These are phyloP conservation scores for Colletotrichum shisoi DNA, from an alignment of 2,329 filamentous ascomycete species.

Conservation along the genomic window DNA sequence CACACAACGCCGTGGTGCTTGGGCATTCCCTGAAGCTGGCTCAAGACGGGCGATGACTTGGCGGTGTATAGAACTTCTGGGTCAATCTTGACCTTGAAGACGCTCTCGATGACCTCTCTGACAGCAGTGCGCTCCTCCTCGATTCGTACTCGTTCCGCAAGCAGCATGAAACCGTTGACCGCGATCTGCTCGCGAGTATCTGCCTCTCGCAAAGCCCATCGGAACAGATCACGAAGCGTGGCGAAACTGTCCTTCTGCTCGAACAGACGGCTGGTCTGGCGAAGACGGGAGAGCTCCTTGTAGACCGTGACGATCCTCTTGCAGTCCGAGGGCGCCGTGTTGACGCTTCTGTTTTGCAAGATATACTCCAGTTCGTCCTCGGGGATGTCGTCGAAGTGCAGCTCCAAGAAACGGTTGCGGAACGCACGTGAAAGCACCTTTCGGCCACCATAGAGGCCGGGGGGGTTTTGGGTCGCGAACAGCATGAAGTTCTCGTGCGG, in stretches of 20 bases:
- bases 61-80: conserved; percentile 75
- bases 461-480: conserved; percentile 96
- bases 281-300: conserved; percentile 85
- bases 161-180: conserved; percentile 91
- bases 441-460: conserved; percentile 91
- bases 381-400: conserved; percentile 98
- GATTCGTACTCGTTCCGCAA: conserved; percentile 94
- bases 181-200: conserved; percentile 89
- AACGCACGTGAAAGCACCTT: conserved; percentile 95
- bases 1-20: conserved; percentile 79
- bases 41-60: conserved; percentile 64
- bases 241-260: conserved; percentile 98
- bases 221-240: conserved; percentile 91
- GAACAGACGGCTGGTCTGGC: conserved; percentile 90
- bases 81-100: conserved; percentile 87
- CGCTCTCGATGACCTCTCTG: conserved; percentile 84
- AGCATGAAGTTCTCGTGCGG: conserved; percentile 97
- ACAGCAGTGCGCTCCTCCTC: conserved; percentile 84
- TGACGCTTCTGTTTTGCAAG: conserved; percentile 84
- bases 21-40: conserved; percentile 54
- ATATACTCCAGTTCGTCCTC: conserved; percentile 94
- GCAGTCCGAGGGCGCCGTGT: conserved; percentile 88
- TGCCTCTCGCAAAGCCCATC: conserved; percentile 88
- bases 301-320: conserved; percentile 92
- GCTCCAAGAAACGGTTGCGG: conserved; percentile 92